Evolutionary conservation across 805 yeast species (phyloP).

Genomic region (Kuraishia molischiana): DNA sequence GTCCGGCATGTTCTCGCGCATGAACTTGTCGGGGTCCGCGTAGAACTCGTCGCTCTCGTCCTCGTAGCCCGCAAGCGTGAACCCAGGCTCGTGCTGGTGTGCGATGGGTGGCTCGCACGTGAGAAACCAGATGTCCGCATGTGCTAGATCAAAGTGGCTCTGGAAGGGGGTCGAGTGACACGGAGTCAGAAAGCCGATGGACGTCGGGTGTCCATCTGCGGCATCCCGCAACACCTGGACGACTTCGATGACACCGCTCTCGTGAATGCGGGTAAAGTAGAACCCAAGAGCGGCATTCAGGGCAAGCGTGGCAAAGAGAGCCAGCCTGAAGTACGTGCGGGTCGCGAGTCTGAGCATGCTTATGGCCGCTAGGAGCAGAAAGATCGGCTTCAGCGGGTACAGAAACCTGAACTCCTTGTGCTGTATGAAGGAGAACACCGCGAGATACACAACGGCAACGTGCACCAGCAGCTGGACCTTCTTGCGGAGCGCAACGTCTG

Average conservation of each 20-base stretch:
- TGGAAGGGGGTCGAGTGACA: constrained; percentile 98
- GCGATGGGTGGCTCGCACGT: constrained; percentile 88
- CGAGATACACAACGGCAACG: constrained; percentile 25
- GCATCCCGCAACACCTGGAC: constrained; percentile 39
- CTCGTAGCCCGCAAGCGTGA: constrained; percentile 29
- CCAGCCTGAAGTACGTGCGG: constrained; percentile 3
- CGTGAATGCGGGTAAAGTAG: constrained; percentile 59
- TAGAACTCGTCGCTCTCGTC: constrained; percentile 88
- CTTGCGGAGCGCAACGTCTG: neutral
- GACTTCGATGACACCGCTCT: constrained; percentile 75
- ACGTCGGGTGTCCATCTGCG: constrained; percentile 26
- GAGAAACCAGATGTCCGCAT: constrained; percentile 58
- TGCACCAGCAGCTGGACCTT: neutral
- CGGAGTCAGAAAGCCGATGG: constrained; percentile 82
- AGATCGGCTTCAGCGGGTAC: constrained; percentile 73
- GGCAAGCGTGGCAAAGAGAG: constrained; percentile 3
- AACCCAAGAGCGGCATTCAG: constrained; percentile 9
- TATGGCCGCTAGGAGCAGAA: constrained; percentile 41
- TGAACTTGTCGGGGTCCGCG: constrained; percentile 48
- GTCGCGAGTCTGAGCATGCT: constrained; percentile 16
- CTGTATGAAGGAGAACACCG: constrained; percentile 50
- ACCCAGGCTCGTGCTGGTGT: constrained; percentile 10
- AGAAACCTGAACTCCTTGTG: constrained; percentile 93
- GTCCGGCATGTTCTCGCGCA: constrained; percentile 42
- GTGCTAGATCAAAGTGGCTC: constrained; percentile 42